These are phyloP conservation scores for Globisporangium iwayamae DNA, from an alignment of 352 stramenopile species.

Conservation along the genomic window DNA sequence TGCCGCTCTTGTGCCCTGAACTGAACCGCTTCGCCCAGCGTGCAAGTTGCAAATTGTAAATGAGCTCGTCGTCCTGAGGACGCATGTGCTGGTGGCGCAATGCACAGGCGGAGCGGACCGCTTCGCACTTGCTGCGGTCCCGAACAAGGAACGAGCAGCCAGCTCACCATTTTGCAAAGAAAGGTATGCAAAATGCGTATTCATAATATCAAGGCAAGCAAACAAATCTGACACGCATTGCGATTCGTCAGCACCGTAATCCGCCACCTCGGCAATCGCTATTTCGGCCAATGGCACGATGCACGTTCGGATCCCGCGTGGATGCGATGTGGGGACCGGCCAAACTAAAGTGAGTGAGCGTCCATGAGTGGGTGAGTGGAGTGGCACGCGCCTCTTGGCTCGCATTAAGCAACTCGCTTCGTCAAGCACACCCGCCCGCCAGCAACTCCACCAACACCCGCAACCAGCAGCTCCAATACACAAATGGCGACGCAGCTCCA, in stretches of 20 bases:
- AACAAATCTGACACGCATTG: too few species aligned
- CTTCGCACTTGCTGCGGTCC: too few species aligned
- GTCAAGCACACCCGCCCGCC: neutral
- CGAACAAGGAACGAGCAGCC: too few species aligned
- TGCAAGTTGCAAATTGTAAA: neutral
- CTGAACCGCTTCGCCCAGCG: neutral
- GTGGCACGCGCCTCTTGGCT: neutral
- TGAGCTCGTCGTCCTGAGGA: neutral
- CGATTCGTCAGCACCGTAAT: conserved; percentile 11
- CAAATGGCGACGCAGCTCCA: conserved; percentile 8
- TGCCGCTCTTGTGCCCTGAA: neutral
- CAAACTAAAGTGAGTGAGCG: neutral
- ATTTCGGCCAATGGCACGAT: conserved; percentile 3
- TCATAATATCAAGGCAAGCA: too few species aligned
- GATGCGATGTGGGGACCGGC: neutral
- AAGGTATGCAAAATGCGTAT: too few species aligned
- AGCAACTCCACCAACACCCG: neutral
- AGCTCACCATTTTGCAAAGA: too few species aligned
- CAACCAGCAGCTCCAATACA: neutral
- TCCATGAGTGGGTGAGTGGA: neutral
- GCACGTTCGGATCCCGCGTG: neutral
- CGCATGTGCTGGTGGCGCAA: neutral
- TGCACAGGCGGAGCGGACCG: too few species aligned
- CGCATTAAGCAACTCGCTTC: neutral
- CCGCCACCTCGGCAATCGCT: neutral